These are phyloP conservation scores for Dothideomycetes sp. DNA, from an alignment of 2,329 filamentous ascomycete species.

Conservation along the genomic window DNA sequence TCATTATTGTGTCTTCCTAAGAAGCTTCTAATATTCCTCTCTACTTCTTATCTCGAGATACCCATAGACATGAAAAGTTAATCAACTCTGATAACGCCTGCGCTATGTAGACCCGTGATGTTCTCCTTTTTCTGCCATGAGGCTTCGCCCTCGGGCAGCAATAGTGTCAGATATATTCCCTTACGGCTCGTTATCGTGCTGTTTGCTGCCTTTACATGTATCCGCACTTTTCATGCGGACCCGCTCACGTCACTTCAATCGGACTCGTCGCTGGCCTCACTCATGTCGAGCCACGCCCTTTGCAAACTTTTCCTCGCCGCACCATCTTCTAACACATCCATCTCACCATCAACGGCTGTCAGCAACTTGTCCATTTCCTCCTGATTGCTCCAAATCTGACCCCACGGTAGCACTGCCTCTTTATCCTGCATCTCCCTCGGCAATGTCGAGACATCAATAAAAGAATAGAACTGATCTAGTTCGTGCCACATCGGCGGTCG, in stretches of 20 bases:
- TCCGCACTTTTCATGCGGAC: no score
- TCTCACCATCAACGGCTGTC: background rate
- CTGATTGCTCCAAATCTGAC: background rate
- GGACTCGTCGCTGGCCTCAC: background rate
- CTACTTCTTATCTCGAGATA: no score
- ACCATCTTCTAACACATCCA: background rate
- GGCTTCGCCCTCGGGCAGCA: no score
- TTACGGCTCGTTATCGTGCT: no score
- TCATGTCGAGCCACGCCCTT: background rate
- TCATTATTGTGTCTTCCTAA: no score
- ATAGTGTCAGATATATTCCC: no score
- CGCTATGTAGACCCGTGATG: background rate
- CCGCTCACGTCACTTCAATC: no score
- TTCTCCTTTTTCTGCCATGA: no score
- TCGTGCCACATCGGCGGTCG: constrained; percentile 10
- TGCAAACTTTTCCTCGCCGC: background rate
- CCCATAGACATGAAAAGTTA: background rate
- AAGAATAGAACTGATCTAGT: constrained; percentile 4
- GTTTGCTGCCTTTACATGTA: no score
- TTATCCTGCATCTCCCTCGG: constrained; percentile 6
- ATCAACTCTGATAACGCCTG: background rate
- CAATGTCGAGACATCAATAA: constrained; percentile 1
- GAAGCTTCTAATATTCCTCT: no score
- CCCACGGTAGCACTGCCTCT: background rate
- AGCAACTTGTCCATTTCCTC: background rate